Conservation (phyloP, 2,329 filamentous ascomycete species). For the Aspergillus fijiensis region DNA sequence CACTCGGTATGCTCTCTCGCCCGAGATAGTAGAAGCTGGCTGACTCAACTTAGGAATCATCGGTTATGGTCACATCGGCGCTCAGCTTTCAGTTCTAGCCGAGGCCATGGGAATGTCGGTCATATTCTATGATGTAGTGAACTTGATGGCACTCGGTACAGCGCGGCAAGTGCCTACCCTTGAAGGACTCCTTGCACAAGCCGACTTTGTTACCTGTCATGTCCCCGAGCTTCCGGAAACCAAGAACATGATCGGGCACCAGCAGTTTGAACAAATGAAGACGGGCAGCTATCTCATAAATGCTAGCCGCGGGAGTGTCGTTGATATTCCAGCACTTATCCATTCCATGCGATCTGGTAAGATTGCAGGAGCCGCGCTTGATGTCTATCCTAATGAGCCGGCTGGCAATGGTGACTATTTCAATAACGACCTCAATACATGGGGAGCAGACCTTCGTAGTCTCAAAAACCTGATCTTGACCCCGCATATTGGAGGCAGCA, state of each 20-base stretch:
- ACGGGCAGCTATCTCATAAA: constrained; percentile 92
- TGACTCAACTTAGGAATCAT: constrained; percentile 66
- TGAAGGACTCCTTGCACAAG: constrained; percentile 69
- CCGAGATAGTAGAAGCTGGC: constrained; percentile 4
- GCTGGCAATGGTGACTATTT: constrained; percentile 95
- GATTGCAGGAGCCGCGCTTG: constrained; percentile 89
- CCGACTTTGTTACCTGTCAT: constrained; percentile 93
- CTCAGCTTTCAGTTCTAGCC: constrained; percentile 89
- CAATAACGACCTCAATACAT: constrained; percentile 75
- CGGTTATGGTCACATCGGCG: constrained; percentile 96
- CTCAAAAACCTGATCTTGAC: constrained; percentile 93
- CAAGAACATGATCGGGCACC: constrained; percentile 80
- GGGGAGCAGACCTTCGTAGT: constrained; percentile 79
- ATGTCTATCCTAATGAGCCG: constrained; percentile 93
- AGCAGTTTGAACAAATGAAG: constrained; percentile 86
- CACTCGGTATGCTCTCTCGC: constrained; percentile 61
- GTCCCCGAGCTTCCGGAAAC: constrained; percentile 93
- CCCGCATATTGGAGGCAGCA: constrained; percentile 95
- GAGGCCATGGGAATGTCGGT: constrained; percentile 98
- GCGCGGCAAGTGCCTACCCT: constrained; percentile 78
- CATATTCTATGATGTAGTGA: constrained; percentile 94
- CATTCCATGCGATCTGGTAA: constrained; percentile 82
- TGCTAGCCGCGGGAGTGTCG: constrained; percentile 87
- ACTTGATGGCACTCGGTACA: constrained; percentile 90
- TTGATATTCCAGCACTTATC: constrained; percentile 90